phyloP scores from a whole-genome alignment of 2,329 filamentous ascomycete genomes.

The Erysiphe pulchra region DNA sequence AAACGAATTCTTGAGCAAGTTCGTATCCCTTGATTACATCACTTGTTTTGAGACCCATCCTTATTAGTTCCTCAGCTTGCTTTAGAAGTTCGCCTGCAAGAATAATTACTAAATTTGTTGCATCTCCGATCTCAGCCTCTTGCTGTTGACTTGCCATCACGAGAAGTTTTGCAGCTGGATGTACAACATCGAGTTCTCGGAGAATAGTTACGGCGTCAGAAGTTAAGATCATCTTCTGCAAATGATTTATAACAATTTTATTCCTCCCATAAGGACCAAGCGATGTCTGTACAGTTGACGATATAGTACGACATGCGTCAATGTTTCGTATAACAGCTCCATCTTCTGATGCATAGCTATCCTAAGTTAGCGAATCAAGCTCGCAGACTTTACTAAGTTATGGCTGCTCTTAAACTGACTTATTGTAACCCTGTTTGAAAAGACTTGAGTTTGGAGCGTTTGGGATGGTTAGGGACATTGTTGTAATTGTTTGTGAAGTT shows the following conservation, averaged over 20 bases:
- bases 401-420: conserved; percentile 1
- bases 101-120: conserved; percentile 90
- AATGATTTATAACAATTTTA: conserved; percentile 99
- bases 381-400: neutral
- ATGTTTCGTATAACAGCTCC: conserved; percentile 96
- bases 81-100: conserved; percentile 83
- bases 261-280: conserved; percentile 93
- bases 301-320: conserved; percentile 89
- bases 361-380: conserved; percentile 54
- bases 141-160: conserved; percentile 99
- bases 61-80: conserved; percentile 88
- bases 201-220: conserved; percentile 95
- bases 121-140: conserved; percentile 96
- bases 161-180: conserved; percentile 87
- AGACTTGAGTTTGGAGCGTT: conserved; percentile 57
- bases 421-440: conserved; percentile 84
- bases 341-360: conserved; percentile 95
- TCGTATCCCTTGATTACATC: conserved; percentile 94
- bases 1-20: conserved; percentile 69
- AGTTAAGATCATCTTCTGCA: conserved; percentile 98
- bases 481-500: no score
- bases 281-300: conserved; percentile 88
- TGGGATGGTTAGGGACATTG: conserved; percentile 90
- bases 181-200: conserved; percentile 89
- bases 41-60: conserved; percentile 95